Percentiles rank a stretch among this genome's conserved stretches.
These are phyloP conservation scores for Aphanomyces invadans DNA, from an alignment of 352 stramenopile species.

Conservation along the genomic window DNA sequence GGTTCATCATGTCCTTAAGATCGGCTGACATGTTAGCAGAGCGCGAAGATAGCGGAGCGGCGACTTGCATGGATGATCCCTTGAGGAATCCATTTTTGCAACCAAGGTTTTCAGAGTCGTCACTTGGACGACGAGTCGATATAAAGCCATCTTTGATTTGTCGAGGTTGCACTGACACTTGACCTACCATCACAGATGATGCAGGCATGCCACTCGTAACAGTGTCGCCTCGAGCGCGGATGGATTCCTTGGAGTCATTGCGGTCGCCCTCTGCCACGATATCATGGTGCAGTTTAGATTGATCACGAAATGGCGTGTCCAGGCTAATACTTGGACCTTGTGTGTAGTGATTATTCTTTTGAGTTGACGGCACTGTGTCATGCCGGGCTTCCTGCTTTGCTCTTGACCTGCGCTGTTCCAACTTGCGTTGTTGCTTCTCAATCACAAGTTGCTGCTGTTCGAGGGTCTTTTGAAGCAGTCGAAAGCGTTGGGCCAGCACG, in stretches of 20 bases:
- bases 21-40: too few relatives aligned
- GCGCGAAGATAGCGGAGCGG: too few relatives aligned
- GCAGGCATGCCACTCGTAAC: too few relatives aligned
- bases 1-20: too few relatives aligned
- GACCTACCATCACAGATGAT: neutral
- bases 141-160: neutral
- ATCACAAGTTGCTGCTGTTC: conserved; percentile 63
- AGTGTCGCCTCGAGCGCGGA: too few relatives aligned
- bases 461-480: conserved; percentile 52
- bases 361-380: neutral
- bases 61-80: too few relatives aligned
- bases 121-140: neutral
- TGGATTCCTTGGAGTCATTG: too few relatives aligned
- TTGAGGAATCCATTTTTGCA: neutral
- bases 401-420: conserved; percentile 22
- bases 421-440: conserved; percentile 50
- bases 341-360: neutral
- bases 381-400: neutral
- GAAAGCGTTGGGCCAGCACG: conserved; percentile 44
- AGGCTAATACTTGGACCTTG: too few relatives aligned
- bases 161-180: neutral
- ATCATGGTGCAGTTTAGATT: too few relatives aligned
- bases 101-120: neutral
- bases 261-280: too few relatives aligned
- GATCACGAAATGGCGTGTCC: too few relatives aligned